Evolutionary conservation across 345 rosid genomes (phyloP), one percentile per base, ranked within the genome.

Genomic region (Murraya koenigii): DNA sequence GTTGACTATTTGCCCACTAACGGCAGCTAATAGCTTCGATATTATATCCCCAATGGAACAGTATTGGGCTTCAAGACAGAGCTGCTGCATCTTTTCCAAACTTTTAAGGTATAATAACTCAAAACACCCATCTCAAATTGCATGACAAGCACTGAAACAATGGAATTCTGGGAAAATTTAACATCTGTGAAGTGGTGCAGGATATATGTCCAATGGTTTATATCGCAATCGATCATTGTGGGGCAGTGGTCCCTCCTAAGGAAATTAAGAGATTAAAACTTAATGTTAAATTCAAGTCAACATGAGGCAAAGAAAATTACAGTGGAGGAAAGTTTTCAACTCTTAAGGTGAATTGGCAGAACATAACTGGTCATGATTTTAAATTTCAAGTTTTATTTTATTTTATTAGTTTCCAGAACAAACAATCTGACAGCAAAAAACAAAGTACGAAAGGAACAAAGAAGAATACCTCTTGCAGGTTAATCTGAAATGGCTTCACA

Each of bases 141-240:
- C 23, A 32, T 52, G 41, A 61, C 55, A 47, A 22, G 49, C 13
- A 35, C 52, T 8, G 35, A 19, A 62, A 35, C 23, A 35, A 19
- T 28, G 39, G 75, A 75, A 69, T 25, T 55, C 44, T 22, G 15
- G 41, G 38, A 26, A 41, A 11, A 17, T 32, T 78, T 75, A 89
- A 83, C 93, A 72, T 84, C 96, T 86, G 78, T 92, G 96, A 41
- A 92, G 92, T 1, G 92, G 96, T 7, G 97, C 97, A 75, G 97
- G 89, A 79, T 90, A 92, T 80, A 95, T 68, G 77, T 95, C 93
- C 79, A 92, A 26, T 33, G 98, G 91, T 78, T 88, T 90, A 82
- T 92, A 93, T 71, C 90, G 88, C 82, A 88, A 78, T 58, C 78
- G 83, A 70, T 91, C 91, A 44, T 90, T 92, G 75, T 63, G 93